Conservation (phyloP, 1,284 basidiomycete genomes). For the Neolentinus lepideus region DNA sequence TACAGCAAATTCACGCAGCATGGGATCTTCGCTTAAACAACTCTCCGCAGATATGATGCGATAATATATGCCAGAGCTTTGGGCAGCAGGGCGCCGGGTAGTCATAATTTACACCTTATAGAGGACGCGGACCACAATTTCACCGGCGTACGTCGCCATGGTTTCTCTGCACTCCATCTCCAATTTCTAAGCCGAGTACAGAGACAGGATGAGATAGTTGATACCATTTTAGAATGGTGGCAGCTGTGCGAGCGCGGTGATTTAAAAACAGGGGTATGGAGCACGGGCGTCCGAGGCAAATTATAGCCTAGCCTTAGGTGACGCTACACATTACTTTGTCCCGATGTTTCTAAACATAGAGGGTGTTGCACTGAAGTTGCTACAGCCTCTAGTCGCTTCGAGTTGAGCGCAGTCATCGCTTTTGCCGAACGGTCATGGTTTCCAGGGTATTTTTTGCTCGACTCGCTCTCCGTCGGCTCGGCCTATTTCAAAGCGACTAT, state of each 20-base stretch:
- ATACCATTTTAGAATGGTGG: slow-evolving; percentile 59
- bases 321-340: background rate
- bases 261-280: slow-evolving; percentile 51
- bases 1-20: slow-evolving; percentile 8
- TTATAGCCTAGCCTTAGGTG: slow-evolving; percentile 14
- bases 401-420: too few relatives aligned
- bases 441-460: too few relatives aligned
- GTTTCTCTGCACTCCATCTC: background rate
- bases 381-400: background rate
- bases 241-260: slow-evolving; percentile 30
- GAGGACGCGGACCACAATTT: slow-evolving; percentile 75
- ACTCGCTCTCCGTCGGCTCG: too few relatives aligned
- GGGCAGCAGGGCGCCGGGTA: slow-evolving; percentile 49
- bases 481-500: background rate
- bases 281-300: slow-evolving; percentile 35
- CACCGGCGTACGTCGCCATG: slow-evolving; percentile 34
- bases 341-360: too few relatives aligned
- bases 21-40: background rate
- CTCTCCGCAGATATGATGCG: slow-evolving; percentile 52
- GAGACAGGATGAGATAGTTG: slow-evolving; percentile 54
- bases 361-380: background rate
- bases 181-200: slow-evolving; percentile 12
- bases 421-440: too few relatives aligned
- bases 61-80: slow-evolving; percentile 58
- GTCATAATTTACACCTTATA: slow-evolving; percentile 57